Conservation (phyloP, 768 basidiomycete genomes). For the Suillus bovinus region DNA sequence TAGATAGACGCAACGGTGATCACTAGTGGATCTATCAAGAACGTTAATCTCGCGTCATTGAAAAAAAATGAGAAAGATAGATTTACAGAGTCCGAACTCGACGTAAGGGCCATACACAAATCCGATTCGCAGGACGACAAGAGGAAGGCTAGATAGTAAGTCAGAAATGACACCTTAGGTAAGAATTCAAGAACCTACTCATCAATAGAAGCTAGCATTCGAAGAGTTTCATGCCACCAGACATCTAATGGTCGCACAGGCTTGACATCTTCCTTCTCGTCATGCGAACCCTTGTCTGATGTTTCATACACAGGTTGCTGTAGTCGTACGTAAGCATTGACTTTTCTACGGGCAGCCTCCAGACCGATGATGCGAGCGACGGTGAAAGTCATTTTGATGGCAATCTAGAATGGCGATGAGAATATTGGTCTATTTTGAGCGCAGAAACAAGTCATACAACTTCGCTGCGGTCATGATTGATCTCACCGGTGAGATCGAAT, state of each 20-base stretch:
- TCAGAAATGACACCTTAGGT: slow-evolving; percentile 11
- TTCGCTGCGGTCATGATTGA: slow-evolving; percentile 73
- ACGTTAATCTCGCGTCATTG: slow-evolving; percentile 16
- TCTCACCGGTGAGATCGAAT: slow-evolving; percentile 84
- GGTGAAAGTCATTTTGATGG: slow-evolving; percentile 72
- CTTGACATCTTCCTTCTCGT: slow-evolving; percentile 75
- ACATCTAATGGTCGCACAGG: slow-evolving; percentile 68
- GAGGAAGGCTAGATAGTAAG: slow-evolving; percentile 58
- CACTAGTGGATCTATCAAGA: slow-evolving; percentile 57
- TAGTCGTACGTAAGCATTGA: slow-evolving; percentile 77
- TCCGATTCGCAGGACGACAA: slow-evolving; percentile 75
- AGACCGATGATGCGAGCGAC: slow-evolving; percentile 67
- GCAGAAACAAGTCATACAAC: slow-evolving; percentile 45
- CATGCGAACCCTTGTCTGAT: slow-evolving; percentile 58
- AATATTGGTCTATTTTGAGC: slow-evolving; percentile 10
- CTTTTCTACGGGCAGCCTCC: slow-evolving; percentile 78
- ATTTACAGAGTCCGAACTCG: slow-evolving; percentile 63
- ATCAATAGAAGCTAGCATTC: slow-evolving; percentile 71
- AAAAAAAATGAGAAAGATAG: slow-evolving; percentile 10
- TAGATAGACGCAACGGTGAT: slow-evolving; percentile 80
- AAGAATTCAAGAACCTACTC: slow-evolving; percentile 45
- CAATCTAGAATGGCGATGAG: slow-evolving; percentile 51
- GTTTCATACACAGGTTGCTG: slow-evolving; percentile 81
- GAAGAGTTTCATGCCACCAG: slow-evolving; percentile 89
- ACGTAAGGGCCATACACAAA: slow-evolving; percentile 83